Percentiles rank a stretch among this genome's conserved stretches.
Conservation (phyloP, 2,329 filamentous ascomycete species). For the Xylariales sp. region DNA sequence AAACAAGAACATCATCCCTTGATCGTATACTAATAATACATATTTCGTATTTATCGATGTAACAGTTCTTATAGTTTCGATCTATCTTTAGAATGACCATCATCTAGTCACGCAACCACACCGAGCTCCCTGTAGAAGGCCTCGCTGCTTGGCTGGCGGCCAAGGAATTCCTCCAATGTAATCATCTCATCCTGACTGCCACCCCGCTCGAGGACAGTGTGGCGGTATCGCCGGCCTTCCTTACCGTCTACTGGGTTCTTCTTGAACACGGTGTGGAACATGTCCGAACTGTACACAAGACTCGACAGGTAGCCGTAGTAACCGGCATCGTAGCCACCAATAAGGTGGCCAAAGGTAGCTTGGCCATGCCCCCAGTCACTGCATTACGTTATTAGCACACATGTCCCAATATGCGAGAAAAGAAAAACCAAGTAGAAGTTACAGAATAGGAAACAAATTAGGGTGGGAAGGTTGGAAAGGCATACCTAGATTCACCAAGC, state of each 20-base stretch:
- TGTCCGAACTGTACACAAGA: slow-evolving; percentile 78
- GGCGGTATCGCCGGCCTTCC: slow-evolving; percentile 71
- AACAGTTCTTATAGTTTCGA: too few species aligned
- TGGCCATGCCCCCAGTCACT: slow-evolving; percentile 81
- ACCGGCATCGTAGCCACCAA: slow-evolving; percentile 80
- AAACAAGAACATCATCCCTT: too few species aligned
- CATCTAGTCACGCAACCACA: slow-evolving; percentile 17
- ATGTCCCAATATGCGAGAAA: slow-evolving; percentile 35
- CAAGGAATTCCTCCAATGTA: slow-evolving; percentile 73
- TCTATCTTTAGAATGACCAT: too few species aligned
- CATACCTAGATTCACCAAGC: slow-evolving; percentile 51
- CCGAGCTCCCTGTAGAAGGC: slow-evolving; percentile 79
- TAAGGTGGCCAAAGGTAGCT: slow-evolving; percentile 76
- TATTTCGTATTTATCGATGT: too few species aligned
- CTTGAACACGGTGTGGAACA: slow-evolving; percentile 81
- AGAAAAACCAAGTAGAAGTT: too few species aligned
- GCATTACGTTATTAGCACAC: too few species aligned
- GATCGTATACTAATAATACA: too few species aligned
- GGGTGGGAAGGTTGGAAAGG: slow-evolving; percentile 24
- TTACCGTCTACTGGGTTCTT: slow-evolving; percentile 71
- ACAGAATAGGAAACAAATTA: too few species aligned
- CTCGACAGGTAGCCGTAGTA: slow-evolving; percentile 76
- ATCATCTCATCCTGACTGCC: slow-evolving; percentile 79
- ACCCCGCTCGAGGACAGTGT: slow-evolving; percentile 73
- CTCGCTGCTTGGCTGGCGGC: slow-evolving; percentile 70